These are phyloP conservation scores for Picea sitchensis DNA, from an alignment of 75 land plant genomes.

Conservation along the genomic window DNA sequence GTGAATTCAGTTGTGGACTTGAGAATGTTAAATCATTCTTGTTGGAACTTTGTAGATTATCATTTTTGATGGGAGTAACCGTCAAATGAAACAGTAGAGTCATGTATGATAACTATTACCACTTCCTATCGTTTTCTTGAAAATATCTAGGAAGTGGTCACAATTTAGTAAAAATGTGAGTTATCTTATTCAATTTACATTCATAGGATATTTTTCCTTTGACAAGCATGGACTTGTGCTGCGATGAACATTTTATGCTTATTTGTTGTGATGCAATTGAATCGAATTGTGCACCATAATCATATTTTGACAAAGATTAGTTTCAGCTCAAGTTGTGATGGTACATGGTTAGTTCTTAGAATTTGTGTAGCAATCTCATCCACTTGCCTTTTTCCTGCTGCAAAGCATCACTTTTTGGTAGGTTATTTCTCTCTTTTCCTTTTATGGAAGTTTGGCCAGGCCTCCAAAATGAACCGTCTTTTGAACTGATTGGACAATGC, in stretches of 20 bases:
- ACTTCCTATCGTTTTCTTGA: conserved; percentile 10
- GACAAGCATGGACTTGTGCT: not conserved
- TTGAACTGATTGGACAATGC: not conserved
- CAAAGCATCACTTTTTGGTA: not conserved
- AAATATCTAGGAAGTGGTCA: conserved; percentile 3
- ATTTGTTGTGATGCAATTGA: not conserved
- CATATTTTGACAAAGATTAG: not conserved
- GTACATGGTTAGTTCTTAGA: not conserved
- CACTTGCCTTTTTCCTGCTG: not conserved
- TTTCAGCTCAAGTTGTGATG: not conserved
- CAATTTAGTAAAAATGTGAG: not conserved
- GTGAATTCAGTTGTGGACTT: conserved; percentile 10
- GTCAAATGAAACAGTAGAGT: conserved; percentile 8
- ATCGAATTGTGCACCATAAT: not conserved
- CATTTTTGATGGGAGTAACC: conserved; percentile 3
- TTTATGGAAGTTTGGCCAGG: not conserved
- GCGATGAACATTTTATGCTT: not conserved
- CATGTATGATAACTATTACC: conserved; percentile 9
- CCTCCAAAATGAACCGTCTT: no score
- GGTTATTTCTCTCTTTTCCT: not conserved
- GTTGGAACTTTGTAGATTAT: conserved; percentile 9
- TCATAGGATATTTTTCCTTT: not conserved
- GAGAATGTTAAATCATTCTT: conserved; percentile 1
- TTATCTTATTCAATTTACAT: not conserved
- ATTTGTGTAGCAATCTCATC: not conserved